Evolutionary conservation across 1,284 basidiomycete species (phyloP).

Genomic region (Papiliotrema nemorosa): DNA sequence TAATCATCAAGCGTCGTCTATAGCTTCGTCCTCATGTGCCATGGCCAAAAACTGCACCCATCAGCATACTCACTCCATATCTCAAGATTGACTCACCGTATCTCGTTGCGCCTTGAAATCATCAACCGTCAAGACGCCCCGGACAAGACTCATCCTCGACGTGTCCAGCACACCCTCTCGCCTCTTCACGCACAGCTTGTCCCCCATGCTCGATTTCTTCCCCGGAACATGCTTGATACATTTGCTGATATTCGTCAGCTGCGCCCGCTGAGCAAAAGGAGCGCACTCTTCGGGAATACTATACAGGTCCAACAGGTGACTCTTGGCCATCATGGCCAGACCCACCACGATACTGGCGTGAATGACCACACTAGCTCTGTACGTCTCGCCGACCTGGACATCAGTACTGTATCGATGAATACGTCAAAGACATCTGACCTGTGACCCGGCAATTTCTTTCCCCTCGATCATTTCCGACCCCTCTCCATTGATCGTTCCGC

Average conservation of each 20-base stretch:
- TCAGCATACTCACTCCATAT: background rate
- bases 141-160: slow-evolving; percentile 26
- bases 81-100: slow-evolving; percentile 27
- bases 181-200: slow-evolving; percentile 64
- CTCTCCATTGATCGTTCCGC: slow-evolving; percentile 39
- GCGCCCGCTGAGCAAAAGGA: background rate
- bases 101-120: slow-evolving; percentile 38
- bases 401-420: background rate
- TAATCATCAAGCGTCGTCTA: slow-evolving; percentile 14
- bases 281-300: slow-evolving; percentile 79
- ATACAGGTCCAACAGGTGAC: slow-evolving; percentile 75
- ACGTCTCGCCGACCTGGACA: slow-evolving; percentile 14
- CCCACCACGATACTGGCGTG: slow-evolving; percentile 66
- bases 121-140: slow-evolving; percentile 34
- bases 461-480: slow-evolving; percentile 18
- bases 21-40: slow-evolving; percentile 31
- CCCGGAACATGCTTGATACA: slow-evolving; percentile 75
- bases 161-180: slow-evolving; percentile 24
- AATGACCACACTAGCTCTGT: slow-evolving; percentile 31
- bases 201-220: slow-evolving; percentile 80
- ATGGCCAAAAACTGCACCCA: slow-evolving; percentile 22
- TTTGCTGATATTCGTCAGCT: slow-evolving; percentile 61
- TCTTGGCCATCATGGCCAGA: slow-evolving; percentile 77
- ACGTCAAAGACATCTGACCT: background rate
- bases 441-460: background rate